Percentiles rank a stretch among this genome's conserved stretches.
Conservation (phyloP, 306 rosid genomes). For the Rubus parviflorus region DNA sequence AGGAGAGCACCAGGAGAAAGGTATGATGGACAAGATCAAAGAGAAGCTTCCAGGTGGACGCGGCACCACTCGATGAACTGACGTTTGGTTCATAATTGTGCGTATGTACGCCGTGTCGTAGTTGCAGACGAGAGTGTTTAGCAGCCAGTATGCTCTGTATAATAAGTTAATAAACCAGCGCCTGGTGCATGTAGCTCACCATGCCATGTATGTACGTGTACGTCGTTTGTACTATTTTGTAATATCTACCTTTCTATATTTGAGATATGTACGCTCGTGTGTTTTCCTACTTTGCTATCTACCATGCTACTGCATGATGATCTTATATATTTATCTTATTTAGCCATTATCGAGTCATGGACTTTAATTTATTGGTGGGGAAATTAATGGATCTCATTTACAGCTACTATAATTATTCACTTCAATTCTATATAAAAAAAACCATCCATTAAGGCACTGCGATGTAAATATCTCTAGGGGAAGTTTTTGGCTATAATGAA, state of each 20-base stretch:
- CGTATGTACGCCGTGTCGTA: neutral
- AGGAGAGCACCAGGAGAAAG: neutral
- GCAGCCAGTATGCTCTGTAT: neutral
- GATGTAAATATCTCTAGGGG: no score
- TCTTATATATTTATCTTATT: no score
- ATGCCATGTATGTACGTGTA: neutral
- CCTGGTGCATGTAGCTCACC: neutral
- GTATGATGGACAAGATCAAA: neutral
- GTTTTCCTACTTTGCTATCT: neutral
- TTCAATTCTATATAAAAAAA: no score
- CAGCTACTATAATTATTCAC: no score
- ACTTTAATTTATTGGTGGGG: no score
- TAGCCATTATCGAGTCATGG: no score
- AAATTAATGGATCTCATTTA: no score
- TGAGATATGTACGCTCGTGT: neutral
- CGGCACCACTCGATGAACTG: neutral
- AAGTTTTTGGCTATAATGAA: no score
- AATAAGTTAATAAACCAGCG: neutral
- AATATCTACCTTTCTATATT: neutral
- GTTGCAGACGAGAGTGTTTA: neutral
- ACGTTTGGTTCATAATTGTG: neutral
- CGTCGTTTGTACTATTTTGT: neutral
- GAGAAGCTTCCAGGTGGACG: slow-evolving; percentile 13
- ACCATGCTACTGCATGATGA: neutral
- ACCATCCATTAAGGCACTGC: no score